Conservation (phyloP, 179 eudicot genomes). For the Patellifolia procumbens region DNA sequence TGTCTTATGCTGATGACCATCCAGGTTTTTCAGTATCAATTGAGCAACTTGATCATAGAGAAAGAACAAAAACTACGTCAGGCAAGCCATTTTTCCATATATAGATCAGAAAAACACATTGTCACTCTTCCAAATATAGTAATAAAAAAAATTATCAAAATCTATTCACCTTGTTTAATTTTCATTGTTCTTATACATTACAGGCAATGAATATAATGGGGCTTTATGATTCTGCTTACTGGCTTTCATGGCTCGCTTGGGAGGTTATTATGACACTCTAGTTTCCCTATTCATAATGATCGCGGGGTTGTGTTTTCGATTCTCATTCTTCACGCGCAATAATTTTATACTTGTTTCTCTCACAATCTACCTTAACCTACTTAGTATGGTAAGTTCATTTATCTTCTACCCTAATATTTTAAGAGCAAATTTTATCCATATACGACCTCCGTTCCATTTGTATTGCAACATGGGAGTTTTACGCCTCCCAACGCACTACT, state of each 20-base stretch:
- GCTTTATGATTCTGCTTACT: slow-evolving; percentile 81
- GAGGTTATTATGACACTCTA: slow-evolving; percentile 51
- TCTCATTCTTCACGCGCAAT: slow-evolving; percentile 62
- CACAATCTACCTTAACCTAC: slow-evolving; percentile 62
- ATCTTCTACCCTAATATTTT: neutral
- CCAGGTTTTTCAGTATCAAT: slow-evolving; percentile 70
- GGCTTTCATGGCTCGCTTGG: slow-evolving; percentile 83
- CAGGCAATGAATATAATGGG: slow-evolving; percentile 90
- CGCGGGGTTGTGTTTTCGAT: slow-evolving; percentile 72
- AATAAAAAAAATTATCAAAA: neutral
- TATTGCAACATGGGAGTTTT: no score
- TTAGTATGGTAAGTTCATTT: slow-evolving; percentile 69
- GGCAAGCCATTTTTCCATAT: slow-evolving; percentile 27
- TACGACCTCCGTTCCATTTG: no score
- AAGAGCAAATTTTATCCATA: neutral
- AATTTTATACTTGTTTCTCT: slow-evolving; percentile 59
- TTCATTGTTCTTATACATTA: neutral
- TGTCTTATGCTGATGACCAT: slow-evolving; percentile 63
- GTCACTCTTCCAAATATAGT: neutral
- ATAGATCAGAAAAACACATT: neutral
- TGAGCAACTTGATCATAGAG: slow-evolving; percentile 57
- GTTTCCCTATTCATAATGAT: slow-evolving; percentile 59
- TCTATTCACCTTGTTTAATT: no score
- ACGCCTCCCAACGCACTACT: no score
- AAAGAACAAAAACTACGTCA: slow-evolving; percentile 84